Conservation (phyloP, 192 early-diverging fungal genomes). For the Coemansia aciculifera region DNA sequence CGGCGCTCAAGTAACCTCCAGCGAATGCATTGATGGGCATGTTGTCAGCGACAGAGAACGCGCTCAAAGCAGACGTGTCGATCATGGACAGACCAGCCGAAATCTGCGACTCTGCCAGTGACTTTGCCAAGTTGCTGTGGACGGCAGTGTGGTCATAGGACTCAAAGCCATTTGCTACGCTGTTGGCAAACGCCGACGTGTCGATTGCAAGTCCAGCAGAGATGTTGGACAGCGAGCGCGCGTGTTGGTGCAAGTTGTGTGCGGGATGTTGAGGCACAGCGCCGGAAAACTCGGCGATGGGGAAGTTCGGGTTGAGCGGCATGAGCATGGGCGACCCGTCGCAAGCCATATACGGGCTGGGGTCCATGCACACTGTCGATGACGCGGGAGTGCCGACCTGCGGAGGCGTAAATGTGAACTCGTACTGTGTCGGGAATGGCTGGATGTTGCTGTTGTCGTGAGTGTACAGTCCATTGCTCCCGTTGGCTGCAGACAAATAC, state of each 20-base stretch:
- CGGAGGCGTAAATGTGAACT: conserved; percentile 41
- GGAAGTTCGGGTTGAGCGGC: conserved; percentile 54
- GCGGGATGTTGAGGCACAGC: conserved; percentile 5
- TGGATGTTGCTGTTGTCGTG: conserved; percentile 13
- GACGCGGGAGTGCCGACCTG: conserved; percentile 15
- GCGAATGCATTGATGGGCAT: conserved; percentile 31
- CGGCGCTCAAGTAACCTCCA: conserved; percentile 28
- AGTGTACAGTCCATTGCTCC: background rate
- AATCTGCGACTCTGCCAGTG: conserved; percentile 14
- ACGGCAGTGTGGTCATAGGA: conserved; percentile 21
- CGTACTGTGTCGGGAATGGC: conserved; percentile 17
- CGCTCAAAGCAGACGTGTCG: conserved; percentile 29
- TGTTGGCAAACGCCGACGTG: conserved; percentile 21
- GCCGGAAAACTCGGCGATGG: conserved; percentile 40
- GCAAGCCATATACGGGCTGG: conserved; percentile 21
- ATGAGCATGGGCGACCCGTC: conserved; percentile 35
- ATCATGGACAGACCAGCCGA: conserved; percentile 30
- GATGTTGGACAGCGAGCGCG: conserved; percentile 39
- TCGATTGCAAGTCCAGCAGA: conserved; percentile 24
- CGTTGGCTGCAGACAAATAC: conserved; percentile 22
- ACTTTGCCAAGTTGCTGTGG: conserved; percentile 9
- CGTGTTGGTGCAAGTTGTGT: conserved; percentile 25
- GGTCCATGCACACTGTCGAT: conserved; percentile 12
- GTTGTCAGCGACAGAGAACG: conserved; percentile 21
- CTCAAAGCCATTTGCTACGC: conserved; percentile 11